These are phyloP conservation scores for Mortierella sp. DNA, from an alignment of 371 early-diverging fungal species.

Conservation along the genomic window DNA sequence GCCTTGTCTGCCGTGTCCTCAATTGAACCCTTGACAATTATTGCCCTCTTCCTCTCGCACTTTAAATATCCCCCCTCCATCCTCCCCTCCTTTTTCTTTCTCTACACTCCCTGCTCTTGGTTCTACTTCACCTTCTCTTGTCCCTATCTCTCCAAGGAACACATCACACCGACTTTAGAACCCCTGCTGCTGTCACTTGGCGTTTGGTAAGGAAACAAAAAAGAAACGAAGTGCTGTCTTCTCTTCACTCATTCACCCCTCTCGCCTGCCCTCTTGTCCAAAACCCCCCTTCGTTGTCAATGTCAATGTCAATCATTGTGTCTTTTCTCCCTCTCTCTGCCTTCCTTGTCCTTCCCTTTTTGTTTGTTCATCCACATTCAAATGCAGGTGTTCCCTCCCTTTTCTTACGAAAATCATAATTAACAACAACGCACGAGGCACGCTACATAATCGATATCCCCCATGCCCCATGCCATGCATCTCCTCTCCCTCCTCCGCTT, in stretches of 20 bases:
- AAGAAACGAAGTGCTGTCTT: background rate
- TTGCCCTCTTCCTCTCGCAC: background rate
- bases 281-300: background rate
- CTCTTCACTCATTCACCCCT: background rate
- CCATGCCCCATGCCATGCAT: background rate
- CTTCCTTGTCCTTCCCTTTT: background rate
- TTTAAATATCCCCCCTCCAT: background rate
- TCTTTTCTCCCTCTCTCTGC: background rate
- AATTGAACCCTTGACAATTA: too few species aligned
- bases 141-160: background rate
- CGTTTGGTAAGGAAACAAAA: background rate
- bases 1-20: background rate
- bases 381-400: background rate
- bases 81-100: conserved; percentile 8
- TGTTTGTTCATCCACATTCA: background rate
- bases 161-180: conserved; percentile 7
- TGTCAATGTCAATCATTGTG: background rate
- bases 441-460: too few species aligned
- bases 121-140: conserved; percentile 9
- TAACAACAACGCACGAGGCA: too few species aligned
- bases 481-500: background rate
- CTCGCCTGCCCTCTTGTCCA: background rate
- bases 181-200: background rate
- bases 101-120: background rate
- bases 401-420: background rate